Conservation (phyloP, 768 basidiomycete species). For the Filobasidium floriforme region DNA sequence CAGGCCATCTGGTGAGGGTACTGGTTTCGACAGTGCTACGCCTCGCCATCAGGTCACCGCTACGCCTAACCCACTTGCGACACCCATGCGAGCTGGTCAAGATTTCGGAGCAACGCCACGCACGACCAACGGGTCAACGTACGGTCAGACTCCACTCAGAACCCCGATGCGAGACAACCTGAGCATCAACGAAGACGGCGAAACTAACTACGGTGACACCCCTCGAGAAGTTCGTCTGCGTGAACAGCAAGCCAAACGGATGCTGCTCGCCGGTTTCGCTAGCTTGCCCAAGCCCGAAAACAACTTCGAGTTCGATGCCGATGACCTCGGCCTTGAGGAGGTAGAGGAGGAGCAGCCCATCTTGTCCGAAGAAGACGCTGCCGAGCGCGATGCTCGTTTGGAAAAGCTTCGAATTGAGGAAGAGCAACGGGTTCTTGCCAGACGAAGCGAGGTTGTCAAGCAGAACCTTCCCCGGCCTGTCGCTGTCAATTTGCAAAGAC, state of each 20-base stretch:
- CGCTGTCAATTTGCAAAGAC: slow-evolving; percentile 62
- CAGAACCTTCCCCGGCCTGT: slow-evolving; percentile 75
- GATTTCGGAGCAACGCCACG: slow-evolving; percentile 55
- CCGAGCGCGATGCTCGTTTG: slow-evolving; percentile 75
- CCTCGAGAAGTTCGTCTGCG: slow-evolving; percentile 68
- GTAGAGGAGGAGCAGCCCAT: slow-evolving; percentile 44
- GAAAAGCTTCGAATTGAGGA: slow-evolving; percentile 64
- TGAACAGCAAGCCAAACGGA: slow-evolving; percentile 59
- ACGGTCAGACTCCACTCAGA: slow-evolving; percentile 70
- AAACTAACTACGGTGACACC: slow-evolving; percentile 56
- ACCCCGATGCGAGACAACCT: slow-evolving; percentile 92
- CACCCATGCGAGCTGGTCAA: slow-evolving; percentile 57
- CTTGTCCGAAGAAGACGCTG: slow-evolving; percentile 74
- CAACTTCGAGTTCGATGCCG: slow-evolving; percentile 89
- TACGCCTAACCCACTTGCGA: slow-evolving; percentile 93
- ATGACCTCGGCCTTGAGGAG: slow-evolving; percentile 69
- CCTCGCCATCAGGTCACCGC: slow-evolving; percentile 84
- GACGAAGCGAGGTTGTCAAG: slow-evolving; percentile 74
- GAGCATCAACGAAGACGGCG: slow-evolving; percentile 69
- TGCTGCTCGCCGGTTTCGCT: slow-evolving; percentile 71
- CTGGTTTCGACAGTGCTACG: slow-evolving; percentile 90
- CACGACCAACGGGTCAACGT: slow-evolving; percentile 39
- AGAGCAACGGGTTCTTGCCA: slow-evolving; percentile 67
- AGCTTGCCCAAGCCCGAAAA: slow-evolving; percentile 87
- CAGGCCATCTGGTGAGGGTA: slow-evolving; percentile 61